These are phyloP conservation scores for Juglanconis sp. DNA, from an alignment of 2,329 filamentous ascomycete species.

Conservation along the genomic window DNA sequence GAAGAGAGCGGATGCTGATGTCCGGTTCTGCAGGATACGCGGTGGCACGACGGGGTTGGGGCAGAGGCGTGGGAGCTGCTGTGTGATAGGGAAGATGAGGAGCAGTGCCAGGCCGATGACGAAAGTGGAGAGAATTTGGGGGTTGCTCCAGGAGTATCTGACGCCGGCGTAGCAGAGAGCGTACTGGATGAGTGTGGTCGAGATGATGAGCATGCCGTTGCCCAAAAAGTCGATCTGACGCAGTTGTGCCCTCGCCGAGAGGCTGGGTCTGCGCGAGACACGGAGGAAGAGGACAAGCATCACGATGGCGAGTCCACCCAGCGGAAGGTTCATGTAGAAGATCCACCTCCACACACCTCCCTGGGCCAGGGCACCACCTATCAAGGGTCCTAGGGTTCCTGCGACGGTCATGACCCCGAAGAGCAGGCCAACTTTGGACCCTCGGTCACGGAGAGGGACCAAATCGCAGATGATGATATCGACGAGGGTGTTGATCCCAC, in stretches of 20 bases:
- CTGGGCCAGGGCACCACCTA: conserved; percentile 30
- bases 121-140: no score
- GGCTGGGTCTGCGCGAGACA: background rate
- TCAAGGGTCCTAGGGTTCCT: conserved; percentile 27
- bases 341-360: conserved; percentile 29
- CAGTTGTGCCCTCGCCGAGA: no score
- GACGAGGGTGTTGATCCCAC: conserved; percentile 31
- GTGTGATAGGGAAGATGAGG: no score
- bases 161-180: no score
- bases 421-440: conserved; percentile 27
- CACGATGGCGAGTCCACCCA: conserved; percentile 21
- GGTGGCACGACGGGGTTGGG: no score
- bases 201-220: no score
- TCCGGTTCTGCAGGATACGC: background rate
- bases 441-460: conserved; percentile 32
- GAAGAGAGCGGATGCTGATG: background rate
- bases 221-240: no score
- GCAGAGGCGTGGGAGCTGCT: no score
- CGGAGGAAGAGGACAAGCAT: conserved; percentile 28
- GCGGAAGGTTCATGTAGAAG: conserved; percentile 26
- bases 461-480: conserved; percentile 37
- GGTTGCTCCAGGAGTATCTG: no score
- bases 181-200: no score
- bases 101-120: no score
- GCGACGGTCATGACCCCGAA: conserved; percentile 22